phyloP scores from a whole-genome alignment of 2,329 filamentous ascomycete species.

The Tolypocladium inflatum region DNA sequence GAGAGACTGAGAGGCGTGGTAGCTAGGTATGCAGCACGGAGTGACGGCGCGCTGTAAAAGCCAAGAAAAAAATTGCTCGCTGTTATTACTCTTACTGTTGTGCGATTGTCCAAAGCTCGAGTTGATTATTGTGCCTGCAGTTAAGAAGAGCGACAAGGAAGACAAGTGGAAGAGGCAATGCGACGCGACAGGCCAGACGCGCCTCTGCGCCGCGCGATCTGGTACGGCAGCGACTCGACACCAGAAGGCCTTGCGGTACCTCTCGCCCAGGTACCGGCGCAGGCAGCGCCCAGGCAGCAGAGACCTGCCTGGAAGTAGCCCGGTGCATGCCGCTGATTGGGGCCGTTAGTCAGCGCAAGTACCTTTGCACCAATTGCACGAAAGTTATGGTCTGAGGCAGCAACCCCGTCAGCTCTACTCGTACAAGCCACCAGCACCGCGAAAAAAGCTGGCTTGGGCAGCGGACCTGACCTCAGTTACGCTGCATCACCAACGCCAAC shows the following conservation, averaged over 20 bases:
- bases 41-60: background rate
- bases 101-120: background rate
- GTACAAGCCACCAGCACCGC: constrained; percentile 7
- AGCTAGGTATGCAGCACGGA: background rate
- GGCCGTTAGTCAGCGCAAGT: constrained; percentile 12
- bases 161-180: background rate
- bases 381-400: constrained; percentile 25
- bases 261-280: constrained; percentile 12
- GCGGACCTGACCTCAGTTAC: background rate
- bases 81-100: background rate
- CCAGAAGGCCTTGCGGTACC: constrained; percentile 7
- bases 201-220: background rate
- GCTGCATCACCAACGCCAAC: constrained; percentile 3
- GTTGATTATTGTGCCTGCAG: background rate
- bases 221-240: background rate
- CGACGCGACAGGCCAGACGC: constrained; percentile 6
- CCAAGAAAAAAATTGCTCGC: background rate
- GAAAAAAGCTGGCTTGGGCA: constrained; percentile 22
- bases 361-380: constrained; percentile 16
- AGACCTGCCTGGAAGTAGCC: constrained; percentile 15
- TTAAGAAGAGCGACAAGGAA: background rate
- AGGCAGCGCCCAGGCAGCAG: constrained; percentile 18
- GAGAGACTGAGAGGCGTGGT: background rate
- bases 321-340: constrained; percentile 17
- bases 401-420: constrained; percentile 11